These are phyloP conservation scores for Penicillium longicatenatum DNA, from an alignment of 495 filamentous ascomycete genomes.

Conservation along the genomic window DNA sequence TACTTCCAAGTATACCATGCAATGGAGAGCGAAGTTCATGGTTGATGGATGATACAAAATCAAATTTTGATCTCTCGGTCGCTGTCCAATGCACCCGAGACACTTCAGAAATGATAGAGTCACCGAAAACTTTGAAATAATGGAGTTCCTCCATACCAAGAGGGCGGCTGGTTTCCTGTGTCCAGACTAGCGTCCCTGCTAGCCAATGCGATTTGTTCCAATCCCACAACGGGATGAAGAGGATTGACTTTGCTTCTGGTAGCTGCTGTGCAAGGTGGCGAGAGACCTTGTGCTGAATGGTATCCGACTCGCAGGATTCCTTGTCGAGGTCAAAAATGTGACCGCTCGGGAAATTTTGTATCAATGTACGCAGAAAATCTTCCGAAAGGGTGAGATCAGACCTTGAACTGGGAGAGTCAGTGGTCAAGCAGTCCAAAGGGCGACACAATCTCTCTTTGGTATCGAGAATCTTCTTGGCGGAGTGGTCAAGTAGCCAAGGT, in stretches of 20 bases:
- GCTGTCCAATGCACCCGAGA: constrained; percentile 50
- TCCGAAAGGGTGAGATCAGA: not conserved
- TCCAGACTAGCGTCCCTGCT: constrained; percentile 61
- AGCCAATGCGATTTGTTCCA: constrained; percentile 63
- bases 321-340: not conserved
- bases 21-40: constrained; percentile 75
- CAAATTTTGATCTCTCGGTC: constrained; percentile 61
- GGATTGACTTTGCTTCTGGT: constrained; percentile 53
- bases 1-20: constrained; percentile 67
- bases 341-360: not conserved
- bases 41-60: constrained; percentile 71
- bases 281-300: not conserved
- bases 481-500: not conserved
- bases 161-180: constrained; percentile 44
- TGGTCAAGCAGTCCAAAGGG: not conserved
- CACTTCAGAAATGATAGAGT: constrained; percentile 62
- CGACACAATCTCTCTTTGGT: not conserved
- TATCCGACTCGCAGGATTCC: not conserved
- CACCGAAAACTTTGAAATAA: constrained; percentile 60
- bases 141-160: constrained; percentile 50
- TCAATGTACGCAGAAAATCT: not conserved
- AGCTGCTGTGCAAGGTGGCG: constrained; percentile 27
- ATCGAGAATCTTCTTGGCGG: not conserved
- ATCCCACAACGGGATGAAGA: constrained; percentile 65
- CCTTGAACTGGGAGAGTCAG: not conserved